A percentile compares a stretch with the other conserved stretches of the same genome.
Conservation (phyloP, 495 filamentous ascomycete genomes). For the Penicillium cataractarum region DNA sequence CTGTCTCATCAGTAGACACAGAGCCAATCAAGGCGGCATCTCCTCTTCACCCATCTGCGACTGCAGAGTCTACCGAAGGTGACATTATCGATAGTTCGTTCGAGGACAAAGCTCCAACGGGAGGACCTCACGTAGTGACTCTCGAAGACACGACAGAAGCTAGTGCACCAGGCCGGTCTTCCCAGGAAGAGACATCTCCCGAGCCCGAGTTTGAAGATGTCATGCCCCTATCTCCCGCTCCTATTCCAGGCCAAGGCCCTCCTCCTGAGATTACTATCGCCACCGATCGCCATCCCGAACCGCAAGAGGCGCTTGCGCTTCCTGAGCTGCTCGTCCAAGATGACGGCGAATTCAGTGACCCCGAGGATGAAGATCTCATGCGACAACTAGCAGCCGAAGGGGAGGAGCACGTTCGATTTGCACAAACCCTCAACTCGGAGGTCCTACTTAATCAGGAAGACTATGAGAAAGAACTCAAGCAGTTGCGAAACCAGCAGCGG, state of each 20-base stretch:
- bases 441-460: slow-evolving; percentile 60
- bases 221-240: slow-evolving; percentile 6
- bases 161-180: neutral
- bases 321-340: slow-evolving; percentile 39
- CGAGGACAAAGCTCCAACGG: slow-evolving; percentile 4
- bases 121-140: neutral
- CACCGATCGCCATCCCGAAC: slow-evolving; percentile 17
- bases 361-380: slow-evolving; percentile 88
- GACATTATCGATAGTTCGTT: slow-evolving; percentile 8
- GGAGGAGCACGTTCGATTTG: slow-evolving; percentile 91
- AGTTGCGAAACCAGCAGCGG: slow-evolving; percentile 88
- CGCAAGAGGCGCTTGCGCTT: slow-evolving; percentile 28
- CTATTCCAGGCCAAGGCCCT: slow-evolving; percentile 6
- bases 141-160: neutral
- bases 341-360: slow-evolving; percentile 69
- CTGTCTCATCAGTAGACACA: slow-evolving; percentile 1
- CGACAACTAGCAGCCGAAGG: slow-evolving; percentile 83
- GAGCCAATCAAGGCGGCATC: slow-evolving; percentile 2
- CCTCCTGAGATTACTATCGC: slow-evolving; percentile 13
- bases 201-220: slow-evolving; percentile 61
- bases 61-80: slow-evolving; percentile 6
- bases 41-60: neutral
- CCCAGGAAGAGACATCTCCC: slow-evolving; percentile 36
- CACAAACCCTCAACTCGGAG: slow-evolving; percentile 77
- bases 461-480: slow-evolving; percentile 84